phyloP scores from a whole-genome alignment of 257 asterid species.

The Cruciata laevipes region DNA sequence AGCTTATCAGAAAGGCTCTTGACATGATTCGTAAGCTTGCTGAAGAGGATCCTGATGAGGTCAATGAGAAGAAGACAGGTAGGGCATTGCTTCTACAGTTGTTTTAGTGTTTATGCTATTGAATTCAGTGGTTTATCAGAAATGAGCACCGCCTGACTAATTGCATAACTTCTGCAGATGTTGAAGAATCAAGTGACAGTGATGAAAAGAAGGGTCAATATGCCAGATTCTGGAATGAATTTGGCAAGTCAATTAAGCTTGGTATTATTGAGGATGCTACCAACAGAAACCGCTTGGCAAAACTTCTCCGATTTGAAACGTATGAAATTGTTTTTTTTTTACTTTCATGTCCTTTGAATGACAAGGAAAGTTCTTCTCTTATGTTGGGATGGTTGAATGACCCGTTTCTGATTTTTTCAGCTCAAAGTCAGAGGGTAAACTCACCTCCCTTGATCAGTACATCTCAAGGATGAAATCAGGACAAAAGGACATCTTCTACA shows the following conservation, averaged over 20 bases:
- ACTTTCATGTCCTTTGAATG: not conserved
- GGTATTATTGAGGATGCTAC: slow-evolving; percentile 90
- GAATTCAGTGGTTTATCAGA: no score
- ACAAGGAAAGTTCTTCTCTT: not conserved
- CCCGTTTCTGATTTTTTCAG: slow-evolving; percentile 31
- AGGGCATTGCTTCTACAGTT: not conserved
- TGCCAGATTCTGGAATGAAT: slow-evolving; percentile 84
- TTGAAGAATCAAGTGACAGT: slow-evolving; percentile 62
- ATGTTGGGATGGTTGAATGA: not conserved
- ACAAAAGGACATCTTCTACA: slow-evolving; percentile 92
- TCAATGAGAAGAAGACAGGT: slow-evolving; percentile 60
- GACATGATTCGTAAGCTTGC: slow-evolving; percentile 95
- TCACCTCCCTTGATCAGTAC: slow-evolving; percentile 86
- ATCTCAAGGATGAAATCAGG: slow-evolving; percentile 90
- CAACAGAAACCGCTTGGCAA: slow-evolving; percentile 81
- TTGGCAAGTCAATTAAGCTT: slow-evolving; percentile 89
- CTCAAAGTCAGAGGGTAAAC: slow-evolving; percentile 81
- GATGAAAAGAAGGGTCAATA: slow-evolving; percentile 88
- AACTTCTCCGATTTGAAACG: slow-evolving; percentile 87
- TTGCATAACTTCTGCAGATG: slow-evolving; percentile 32
- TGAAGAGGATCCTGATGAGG: slow-evolving; percentile 94
- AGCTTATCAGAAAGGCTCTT: slow-evolving; percentile 93
- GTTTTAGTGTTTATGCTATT: not conserved
- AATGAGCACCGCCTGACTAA: not conserved
- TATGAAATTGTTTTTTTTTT: slow-evolving; percentile 23